A percentile compares a stretch with the other conserved stretches of the same genome.
These are phyloP conservation scores for Isatis lusitanica DNA, from an alignment of 441 rosid genomes.

Conservation along the genomic window DNA sequence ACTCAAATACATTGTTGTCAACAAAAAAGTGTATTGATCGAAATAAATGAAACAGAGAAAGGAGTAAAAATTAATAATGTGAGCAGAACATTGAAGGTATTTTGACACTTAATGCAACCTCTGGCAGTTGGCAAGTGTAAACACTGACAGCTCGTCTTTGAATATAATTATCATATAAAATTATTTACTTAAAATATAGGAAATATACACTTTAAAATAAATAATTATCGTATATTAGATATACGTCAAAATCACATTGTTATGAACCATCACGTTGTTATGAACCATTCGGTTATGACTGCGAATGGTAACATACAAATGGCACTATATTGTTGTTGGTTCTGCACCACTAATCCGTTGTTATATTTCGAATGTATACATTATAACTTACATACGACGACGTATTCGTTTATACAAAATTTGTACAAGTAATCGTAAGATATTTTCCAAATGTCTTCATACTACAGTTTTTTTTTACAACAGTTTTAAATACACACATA, in stretches of 20 bases:
- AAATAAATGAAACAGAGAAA: not conserved
- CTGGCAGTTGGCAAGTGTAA: conserved; percentile 21
- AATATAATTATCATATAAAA: not conserved
- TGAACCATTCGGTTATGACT: not conserved
- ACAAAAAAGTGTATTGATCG: not conserved
- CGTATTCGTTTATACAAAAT: not conserved
- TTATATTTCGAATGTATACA: no score
- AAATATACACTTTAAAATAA: not conserved
- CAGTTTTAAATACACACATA: no score
- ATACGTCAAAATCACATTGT: not conserved
- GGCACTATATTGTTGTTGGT: no score
- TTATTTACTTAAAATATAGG: not conserved
- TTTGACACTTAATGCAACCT: not conserved
- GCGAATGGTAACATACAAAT: no score
- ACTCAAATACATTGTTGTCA: no score
- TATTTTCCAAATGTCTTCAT: no score
- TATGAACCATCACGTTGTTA: not conserved
- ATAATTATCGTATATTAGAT: not conserved
- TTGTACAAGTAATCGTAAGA: not conserved
- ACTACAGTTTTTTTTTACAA: no score
- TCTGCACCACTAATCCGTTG: no score
- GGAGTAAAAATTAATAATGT: not conserved
- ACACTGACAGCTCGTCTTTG: conserved; percentile 1
- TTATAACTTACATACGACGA: not conserved
- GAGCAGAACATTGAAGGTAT: not conserved